These are phyloP conservation scores for Xylariaceae sp. DNA, from an alignment of 2,329 filamentous ascomycete genomes.

Conservation along the genomic window DNA sequence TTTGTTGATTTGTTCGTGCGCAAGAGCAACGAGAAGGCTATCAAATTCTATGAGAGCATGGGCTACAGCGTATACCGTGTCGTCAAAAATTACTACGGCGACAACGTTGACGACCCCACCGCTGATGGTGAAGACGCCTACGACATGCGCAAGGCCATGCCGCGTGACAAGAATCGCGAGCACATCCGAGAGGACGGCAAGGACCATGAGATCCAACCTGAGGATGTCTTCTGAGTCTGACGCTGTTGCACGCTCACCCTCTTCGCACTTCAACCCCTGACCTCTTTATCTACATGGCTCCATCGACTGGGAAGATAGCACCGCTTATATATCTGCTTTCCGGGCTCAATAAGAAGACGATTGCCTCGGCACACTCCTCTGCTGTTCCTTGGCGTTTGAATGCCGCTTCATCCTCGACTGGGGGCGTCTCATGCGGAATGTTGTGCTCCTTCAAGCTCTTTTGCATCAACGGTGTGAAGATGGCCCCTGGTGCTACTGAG, in stretches of 20 bases:
- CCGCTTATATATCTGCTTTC: conserved; percentile 47
- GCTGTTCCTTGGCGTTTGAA: conserved; percentile 45
- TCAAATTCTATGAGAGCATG: conserved; percentile 84
- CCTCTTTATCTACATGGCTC: conserved; percentile 32
- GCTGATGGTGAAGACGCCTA: conserved; percentile 78
- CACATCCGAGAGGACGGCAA: conserved; percentile 82
- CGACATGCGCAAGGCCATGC: conserved; percentile 93
- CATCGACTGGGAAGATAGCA: conserved; percentile 46
- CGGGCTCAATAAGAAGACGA: conserved; percentile 47
- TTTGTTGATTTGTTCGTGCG: conserved; percentile 96
- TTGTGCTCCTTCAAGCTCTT: conserved; percentile 38
- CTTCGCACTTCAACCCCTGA: neutral
- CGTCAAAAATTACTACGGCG: conserved; percentile 90
- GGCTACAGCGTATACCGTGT: conserved; percentile 89
- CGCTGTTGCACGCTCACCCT: neutral
- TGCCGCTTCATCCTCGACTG: conserved; percentile 41
- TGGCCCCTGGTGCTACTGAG: conserved; percentile 47
- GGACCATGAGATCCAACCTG: conserved; percentile 71
- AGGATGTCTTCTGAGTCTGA: conserved; percentile 73
- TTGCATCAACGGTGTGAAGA: conserved; percentile 49
- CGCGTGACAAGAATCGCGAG: conserved; percentile 70
- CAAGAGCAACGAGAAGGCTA: conserved; percentile 81
- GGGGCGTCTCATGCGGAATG: conserved; percentile 35
- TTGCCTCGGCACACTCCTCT: conserved; percentile 46
- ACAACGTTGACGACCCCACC: conserved; percentile 67